Conservation (phyloP, 306 rosid genomes). For the Gastrolobium villosum region DNA sequence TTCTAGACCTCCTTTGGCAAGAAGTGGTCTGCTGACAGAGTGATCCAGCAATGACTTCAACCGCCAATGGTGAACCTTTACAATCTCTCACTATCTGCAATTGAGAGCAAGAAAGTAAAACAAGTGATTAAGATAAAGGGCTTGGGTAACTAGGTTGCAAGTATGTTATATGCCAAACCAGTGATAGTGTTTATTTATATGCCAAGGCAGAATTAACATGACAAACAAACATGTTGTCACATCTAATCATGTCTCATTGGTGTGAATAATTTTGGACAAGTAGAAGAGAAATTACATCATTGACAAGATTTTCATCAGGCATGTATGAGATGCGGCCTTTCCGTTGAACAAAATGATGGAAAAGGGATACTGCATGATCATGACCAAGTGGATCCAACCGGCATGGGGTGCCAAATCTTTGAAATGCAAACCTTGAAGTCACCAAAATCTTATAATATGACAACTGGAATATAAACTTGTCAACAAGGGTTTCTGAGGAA, state of each 20-base stretch:
- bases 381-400: constrained; percentile 49
- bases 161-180: background rate
- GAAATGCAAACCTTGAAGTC: constrained; percentile 69
- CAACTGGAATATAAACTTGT: constrained; percentile 50
- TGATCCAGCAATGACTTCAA: constrained; percentile 61
- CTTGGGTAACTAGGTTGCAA: background rate
- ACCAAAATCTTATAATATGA: constrained; percentile 70
- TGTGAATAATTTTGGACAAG: constrained; percentile 16
- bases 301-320: constrained; percentile 48
- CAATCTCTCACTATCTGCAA: constrained; percentile 68
- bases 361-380: constrained; percentile 62
- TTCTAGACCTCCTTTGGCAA: too few species aligned
- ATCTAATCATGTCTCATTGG: constrained; percentile 21
- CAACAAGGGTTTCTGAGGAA: constrained; percentile 59
- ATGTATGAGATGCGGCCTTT: constrained; percentile 32
- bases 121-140: constrained; percentile 4
- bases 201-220: background rate
- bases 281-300: constrained; percentile 53
- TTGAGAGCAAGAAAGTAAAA: constrained; percentile 31
- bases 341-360: constrained; percentile 55
- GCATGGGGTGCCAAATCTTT: constrained; percentile 51
- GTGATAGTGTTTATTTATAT: constrained; percentile 18
- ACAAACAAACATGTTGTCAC: constrained; percentile 11
- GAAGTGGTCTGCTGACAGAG: constrained; percentile 58
- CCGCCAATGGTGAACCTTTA: constrained; percentile 69